A percentile compares a stretch with the other conserved stretches of the same genome.
Evolutionary conservation across 108 stramenopile genomes (phyloP).

Genomic region (Pseudonitzschia multiseries): DNA sequence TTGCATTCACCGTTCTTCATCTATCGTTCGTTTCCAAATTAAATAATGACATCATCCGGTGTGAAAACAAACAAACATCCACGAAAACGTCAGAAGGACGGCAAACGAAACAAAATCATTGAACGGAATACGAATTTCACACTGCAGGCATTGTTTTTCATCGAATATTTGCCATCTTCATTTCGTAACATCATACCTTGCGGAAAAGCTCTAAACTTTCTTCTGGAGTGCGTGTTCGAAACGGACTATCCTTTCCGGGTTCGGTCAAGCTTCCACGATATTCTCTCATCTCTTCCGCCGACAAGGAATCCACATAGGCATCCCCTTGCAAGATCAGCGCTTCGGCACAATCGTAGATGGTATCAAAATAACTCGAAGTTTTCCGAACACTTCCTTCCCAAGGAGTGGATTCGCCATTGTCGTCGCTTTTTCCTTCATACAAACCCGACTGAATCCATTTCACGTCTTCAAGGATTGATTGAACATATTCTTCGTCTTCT

Average conservation of each 20-base stretch:
- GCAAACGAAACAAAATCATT: neutral
- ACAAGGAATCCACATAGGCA: conserved; percentile 85
- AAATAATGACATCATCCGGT: neutral
- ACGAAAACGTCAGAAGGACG: neutral
- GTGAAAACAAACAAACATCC: neutral
- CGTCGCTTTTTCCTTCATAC: conserved; percentile 28
- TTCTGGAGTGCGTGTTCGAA: conserved; percentile 56
- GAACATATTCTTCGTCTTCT: conserved; percentile 83
- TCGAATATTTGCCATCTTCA: too few species aligned
- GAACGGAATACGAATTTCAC: neutral
- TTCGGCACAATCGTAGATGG: conserved; percentile 83
- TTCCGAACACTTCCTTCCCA: conserved; percentile 78
- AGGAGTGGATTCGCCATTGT: conserved; percentile 28
- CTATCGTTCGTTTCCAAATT: conserved; percentile 22
- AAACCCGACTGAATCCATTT: conserved; percentile 76
- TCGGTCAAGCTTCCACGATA: conserved; percentile 84
- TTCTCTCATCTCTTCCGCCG: conserved; percentile 87
- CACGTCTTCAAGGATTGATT: conserved; percentile 88
- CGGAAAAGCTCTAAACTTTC: conserved; percentile 83
- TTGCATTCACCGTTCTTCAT: conserved; percentile 68
- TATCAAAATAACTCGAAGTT: conserved; percentile 84
- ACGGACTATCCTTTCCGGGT: conserved; percentile 84
- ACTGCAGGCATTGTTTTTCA: neutral
- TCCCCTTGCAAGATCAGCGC: conserved; percentile 71
- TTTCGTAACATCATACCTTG: conserved; percentile 39